Evolutionary conservation across 768 basidiomycete species (phyloP).

Genomic region (Xerocomellus intermedius): DNA sequence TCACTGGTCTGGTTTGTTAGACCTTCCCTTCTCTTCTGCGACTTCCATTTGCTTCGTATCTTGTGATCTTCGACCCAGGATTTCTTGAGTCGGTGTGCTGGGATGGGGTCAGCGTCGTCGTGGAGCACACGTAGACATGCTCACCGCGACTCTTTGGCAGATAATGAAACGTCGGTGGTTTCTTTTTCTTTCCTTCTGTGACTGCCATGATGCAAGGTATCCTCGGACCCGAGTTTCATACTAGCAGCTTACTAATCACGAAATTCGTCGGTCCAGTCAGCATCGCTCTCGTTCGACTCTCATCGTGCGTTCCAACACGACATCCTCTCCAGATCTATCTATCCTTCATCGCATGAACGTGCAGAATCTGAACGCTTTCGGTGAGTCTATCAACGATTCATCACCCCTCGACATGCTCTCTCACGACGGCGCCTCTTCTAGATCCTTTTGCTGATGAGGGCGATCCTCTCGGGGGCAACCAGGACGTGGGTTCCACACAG

Average conservation of each 20-base stretch:
- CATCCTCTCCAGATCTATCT: constrained; percentile 46
- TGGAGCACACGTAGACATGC: constrained; percentile 5
- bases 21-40: constrained; percentile 57
- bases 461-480: constrained; percentile 69
- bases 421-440: constrained; percentile 33
- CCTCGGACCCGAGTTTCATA: neutral
- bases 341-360: constrained; percentile 83
- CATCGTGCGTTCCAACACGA: constrained; percentile 39
- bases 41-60: constrained; percentile 76
- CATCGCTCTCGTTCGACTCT: constrained; percentile 22
- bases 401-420: neutral
- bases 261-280: constrained; percentile 23
- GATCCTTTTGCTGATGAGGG: constrained; percentile 97
- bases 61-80: constrained; percentile 77
- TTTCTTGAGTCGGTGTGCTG: constrained; percentile 80
- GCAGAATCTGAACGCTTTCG: constrained; percentile 85
- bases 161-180: constrained; percentile 70
- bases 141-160: constrained; percentile 62
- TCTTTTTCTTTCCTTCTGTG: constrained; percentile 36
- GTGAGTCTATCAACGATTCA: constrained; percentile 38
- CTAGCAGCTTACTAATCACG: constrained; percentile 31
- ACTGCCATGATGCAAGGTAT: neutral
- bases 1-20: constrained; percentile 17
- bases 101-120: constrained; percentile 4
- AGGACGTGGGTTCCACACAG: constrained; percentile 77